phyloP scores from a whole-genome alignment of 441 rosid genomes.

The Bruguiera hainesii region DNA sequence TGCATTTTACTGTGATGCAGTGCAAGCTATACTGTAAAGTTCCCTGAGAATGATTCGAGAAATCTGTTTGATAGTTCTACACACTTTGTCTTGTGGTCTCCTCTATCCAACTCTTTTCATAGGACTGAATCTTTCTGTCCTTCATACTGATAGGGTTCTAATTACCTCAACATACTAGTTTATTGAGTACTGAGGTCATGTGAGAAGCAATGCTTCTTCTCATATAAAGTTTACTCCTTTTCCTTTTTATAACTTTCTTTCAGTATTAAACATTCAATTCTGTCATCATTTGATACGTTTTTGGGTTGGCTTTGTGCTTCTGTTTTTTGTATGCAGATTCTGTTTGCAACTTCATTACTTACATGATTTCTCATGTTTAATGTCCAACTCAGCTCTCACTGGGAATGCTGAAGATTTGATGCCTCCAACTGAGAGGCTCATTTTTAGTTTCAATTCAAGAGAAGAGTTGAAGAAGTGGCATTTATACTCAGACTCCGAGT shows the following conservation, averaged over 20 bases:
- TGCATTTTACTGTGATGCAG: not conserved
- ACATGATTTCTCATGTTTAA: not conserved
- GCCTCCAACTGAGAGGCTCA: constrained; percentile 66
- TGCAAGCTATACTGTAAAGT: not conserved
- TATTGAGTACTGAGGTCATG: not conserved
- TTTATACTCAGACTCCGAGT: constrained; percentile 85
- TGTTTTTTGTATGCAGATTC: not conserved
- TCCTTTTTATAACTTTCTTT: not conserved
- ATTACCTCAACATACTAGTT: not conserved
- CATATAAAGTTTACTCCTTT: not conserved
- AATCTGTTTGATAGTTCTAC: not conserved
- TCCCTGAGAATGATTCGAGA: not conserved
- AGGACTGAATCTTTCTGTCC: not conserved
- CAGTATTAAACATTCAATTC: not conserved
- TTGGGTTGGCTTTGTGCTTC: not conserved
- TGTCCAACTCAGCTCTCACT: constrained; percentile 53
- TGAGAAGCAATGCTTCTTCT: no score
- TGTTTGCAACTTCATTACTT: not conserved
- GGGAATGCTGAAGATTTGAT: constrained; percentile 82
- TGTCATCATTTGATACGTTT: not conserved
- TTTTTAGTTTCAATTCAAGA: constrained; percentile 68
- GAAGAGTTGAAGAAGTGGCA: constrained; percentile 87
- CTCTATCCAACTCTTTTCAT: no score
- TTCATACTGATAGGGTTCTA: not conserved
- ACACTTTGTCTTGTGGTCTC: no score